A percentile compares a stretch with the other conserved stretches of the same genome.
Conservation (phyloP, 805 yeast genomes). For the Lachancea sp. region DNA sequence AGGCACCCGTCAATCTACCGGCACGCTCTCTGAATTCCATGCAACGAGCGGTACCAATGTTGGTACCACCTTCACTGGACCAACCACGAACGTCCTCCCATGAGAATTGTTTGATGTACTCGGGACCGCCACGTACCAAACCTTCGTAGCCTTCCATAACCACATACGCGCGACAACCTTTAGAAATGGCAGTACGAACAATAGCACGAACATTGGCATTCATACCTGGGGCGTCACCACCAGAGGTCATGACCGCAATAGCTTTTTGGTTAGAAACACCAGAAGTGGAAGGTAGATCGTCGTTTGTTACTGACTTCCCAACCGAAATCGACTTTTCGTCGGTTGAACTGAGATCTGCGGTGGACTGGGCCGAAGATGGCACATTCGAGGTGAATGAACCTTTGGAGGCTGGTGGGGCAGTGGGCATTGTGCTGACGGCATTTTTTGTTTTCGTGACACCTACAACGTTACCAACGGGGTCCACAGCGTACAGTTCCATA, state of each 20-base stretch:
- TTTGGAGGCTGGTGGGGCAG: conserved; percentile 16
- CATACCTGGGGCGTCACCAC: conserved; percentile 99
- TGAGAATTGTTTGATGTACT: conserved; percentile 62
- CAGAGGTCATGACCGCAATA: conserved; percentile 95
- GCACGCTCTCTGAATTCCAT: conserved; percentile 74
- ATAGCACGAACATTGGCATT: conserved; percentile 93
- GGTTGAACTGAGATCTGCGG: conserved; percentile 20
- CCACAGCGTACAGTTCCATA: conserved; percentile 65
- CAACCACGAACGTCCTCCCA: conserved; percentile 97
- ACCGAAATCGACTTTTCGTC: conserved; percentile 16
- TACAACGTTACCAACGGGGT: conserved; percentile 76
- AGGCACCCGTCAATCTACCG: conserved; percentile 80
- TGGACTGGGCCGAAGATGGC: conserved; percentile 21
- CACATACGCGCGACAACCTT: conserved; percentile 86
- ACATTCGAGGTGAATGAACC: conserved; percentile 12
- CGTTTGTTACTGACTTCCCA: conserved; percentile 65
- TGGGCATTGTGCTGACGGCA: conserved; percentile 45
- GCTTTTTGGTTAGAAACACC: conserved; percentile 29
- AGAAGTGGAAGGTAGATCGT: conserved; percentile 66
- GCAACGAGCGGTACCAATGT: conserved; percentile 94
- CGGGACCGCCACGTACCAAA: conserved; percentile 77
- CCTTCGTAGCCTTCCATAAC: conserved; percentile 95
- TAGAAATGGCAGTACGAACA: conserved; percentile 81
- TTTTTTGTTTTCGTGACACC: conserved; percentile 68
- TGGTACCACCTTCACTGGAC: conserved; percentile 89